A percentile compares a stretch with the other conserved stretches of the same genome.
Evolutionary conservation across 495 filamentous ascomycete species (phyloP).

Genomic region (Aspergillus baeticus): DNA sequence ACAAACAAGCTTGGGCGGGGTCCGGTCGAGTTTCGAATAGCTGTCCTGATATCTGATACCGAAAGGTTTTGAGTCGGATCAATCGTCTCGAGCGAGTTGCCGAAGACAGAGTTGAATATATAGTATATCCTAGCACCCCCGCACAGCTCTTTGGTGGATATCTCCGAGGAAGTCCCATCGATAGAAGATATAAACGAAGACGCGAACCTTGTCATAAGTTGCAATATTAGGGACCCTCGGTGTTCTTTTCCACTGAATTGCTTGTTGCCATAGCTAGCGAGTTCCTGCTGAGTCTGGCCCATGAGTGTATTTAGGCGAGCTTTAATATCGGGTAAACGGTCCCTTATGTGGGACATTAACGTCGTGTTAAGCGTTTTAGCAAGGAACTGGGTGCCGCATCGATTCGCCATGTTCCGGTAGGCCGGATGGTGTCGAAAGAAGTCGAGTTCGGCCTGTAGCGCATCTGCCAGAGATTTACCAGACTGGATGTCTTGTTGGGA

Average conservation of each 20-base stretch:
- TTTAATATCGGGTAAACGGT: slow-evolving; percentile 96
- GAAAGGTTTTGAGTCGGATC: slow-evolving; percentile 94
- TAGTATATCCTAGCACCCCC: slow-evolving; percentile 98
- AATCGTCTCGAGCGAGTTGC: slow-evolving; percentile 92
- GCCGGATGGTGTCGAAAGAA: slow-evolving; percentile 98
- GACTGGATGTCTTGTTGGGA: slow-evolving; percentile 98
- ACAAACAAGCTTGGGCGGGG: slow-evolving; percentile 95
- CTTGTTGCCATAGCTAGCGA: slow-evolving; percentile 97
- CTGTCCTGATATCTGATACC: slow-evolving; percentile 94
- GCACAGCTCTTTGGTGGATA: slow-evolving; percentile 97
- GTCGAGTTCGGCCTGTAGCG: slow-evolving; percentile 83
- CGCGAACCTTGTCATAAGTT: slow-evolving; percentile 97
- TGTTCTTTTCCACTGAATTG: slow-evolving; percentile 98
- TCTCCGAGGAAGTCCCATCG: slow-evolving; percentile 96
- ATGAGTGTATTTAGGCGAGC: slow-evolving; percentile 95
- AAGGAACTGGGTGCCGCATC: slow-evolving; percentile 93
- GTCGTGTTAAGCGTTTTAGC: slow-evolving; percentile 95
- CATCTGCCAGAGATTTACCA: slow-evolving; percentile 86
- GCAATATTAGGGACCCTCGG: slow-evolving; percentile 88
- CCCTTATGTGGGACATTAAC: slow-evolving; percentile 94
- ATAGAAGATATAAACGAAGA: slow-evolving; percentile 98
- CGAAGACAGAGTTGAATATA: slow-evolving; percentile 99
- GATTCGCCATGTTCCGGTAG: slow-evolving; percentile 91
- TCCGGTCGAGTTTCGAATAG: slow-evolving; percentile 97
- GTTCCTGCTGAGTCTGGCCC: slow-evolving; percentile 98